Evolutionary conservation across 2,329 filamentous ascomycete species (phyloP).

Genomic region (Pseudogymnoascus destructans): DNA sequence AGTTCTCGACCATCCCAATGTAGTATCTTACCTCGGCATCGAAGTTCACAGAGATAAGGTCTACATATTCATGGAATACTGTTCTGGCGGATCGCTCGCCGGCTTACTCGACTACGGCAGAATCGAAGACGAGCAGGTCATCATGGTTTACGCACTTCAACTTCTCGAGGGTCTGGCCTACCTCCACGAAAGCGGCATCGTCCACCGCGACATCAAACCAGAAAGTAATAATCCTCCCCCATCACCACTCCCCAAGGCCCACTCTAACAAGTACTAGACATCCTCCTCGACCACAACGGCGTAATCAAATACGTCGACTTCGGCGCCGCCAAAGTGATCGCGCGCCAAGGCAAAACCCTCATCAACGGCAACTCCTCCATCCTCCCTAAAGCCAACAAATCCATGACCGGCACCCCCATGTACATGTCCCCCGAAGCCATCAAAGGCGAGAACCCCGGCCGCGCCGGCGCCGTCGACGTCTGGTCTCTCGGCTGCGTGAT

Average conservation of each 20-base stretch:
- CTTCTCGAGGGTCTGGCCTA: conserved; percentile 89
- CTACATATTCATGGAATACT: conserved; percentile 99
- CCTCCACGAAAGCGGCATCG: conserved; percentile 80
- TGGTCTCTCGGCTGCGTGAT: conserved; percentile 97
- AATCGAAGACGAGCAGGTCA: conserved; percentile 94
- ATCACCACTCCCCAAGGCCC: not conserved
- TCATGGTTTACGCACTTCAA: conserved; percentile 91
- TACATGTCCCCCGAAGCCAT: conserved; percentile 99
- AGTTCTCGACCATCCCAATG: conserved; percentile 90
- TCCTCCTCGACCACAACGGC: conserved; percentile 90
- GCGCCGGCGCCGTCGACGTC: conserved; percentile 79
- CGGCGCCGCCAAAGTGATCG: conserved; percentile 92
- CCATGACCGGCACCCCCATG: conserved; percentile 97
- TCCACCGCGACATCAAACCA: conserved; percentile 95
- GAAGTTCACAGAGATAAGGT: conserved; percentile 97
- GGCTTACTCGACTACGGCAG: conserved; percentile 85
- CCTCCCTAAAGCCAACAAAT: conserved; percentile 55
- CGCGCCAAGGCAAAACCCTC: conserved; percentile 79
- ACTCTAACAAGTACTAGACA: conserved; percentile 42
- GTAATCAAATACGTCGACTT: conserved; percentile 99
- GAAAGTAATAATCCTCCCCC: conserved; percentile 49
- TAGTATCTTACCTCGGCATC: conserved; percentile 95
- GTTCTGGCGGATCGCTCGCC: conserved; percentile 84
- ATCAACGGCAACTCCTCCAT: conserved; percentile 48
- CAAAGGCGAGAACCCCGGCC: conserved; percentile 69